Percentiles rank a stretch among this genome's conserved stretches.
These are phyloP conservation scores for Arthrobotrys sinensis DNA, from an alignment of 2,329 filamentous ascomycete species.

Conservation along the genomic window DNA sequence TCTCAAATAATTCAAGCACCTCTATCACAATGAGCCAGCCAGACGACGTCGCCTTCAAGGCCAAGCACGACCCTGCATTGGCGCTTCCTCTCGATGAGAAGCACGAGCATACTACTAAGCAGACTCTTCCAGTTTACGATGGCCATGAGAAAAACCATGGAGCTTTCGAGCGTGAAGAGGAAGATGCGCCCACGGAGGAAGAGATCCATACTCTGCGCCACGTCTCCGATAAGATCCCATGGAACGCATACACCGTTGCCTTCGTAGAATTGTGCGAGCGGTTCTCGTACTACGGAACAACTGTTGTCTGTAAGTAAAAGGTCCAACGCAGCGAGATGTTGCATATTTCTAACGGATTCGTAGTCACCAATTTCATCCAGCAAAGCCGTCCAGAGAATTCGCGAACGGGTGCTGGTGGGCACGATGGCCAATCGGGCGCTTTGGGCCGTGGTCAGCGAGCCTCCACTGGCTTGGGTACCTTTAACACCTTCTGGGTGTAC, in stretches of 20 bases:
- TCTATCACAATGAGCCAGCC: conserved; percentile 49
- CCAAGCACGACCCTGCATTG: conserved; percentile 63
- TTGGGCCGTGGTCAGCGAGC: conserved; percentile 75
- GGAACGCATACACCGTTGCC: conserved; percentile 78
- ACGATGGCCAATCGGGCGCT: conserved; percentile 71
- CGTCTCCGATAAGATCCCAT: conserved; percentile 77
- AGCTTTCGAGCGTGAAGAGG: conserved; percentile 62
- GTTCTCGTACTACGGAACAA: conserved; percentile 83
- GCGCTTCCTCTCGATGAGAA: conserved; percentile 62
- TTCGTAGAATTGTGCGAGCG: conserved; percentile 83
- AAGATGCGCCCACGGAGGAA: conserved; percentile 74
- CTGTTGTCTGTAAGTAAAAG: conserved; percentile 74
- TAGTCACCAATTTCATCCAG: conserved; percentile 76
- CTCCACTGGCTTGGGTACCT: conserved; percentile 71
- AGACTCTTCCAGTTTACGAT: conserved; percentile 46
- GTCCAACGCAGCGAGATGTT: not conserved
- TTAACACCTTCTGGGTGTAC: conserved; percentile 77
- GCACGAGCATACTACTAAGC: conserved; percentile 59
- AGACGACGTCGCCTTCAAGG: conserved; percentile 62
- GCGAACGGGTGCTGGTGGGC: conserved; percentile 71
- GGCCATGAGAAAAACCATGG: conserved; percentile 51
- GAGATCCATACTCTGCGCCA: conserved; percentile 76
- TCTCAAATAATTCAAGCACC: conserved; percentile 9
- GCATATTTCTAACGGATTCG: conserved; percentile 14
- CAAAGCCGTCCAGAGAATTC: conserved; percentile 72